Conservation (phyloP, 1,139 yeast genomes). For the Nakaseomyces bracarensis region DNA sequence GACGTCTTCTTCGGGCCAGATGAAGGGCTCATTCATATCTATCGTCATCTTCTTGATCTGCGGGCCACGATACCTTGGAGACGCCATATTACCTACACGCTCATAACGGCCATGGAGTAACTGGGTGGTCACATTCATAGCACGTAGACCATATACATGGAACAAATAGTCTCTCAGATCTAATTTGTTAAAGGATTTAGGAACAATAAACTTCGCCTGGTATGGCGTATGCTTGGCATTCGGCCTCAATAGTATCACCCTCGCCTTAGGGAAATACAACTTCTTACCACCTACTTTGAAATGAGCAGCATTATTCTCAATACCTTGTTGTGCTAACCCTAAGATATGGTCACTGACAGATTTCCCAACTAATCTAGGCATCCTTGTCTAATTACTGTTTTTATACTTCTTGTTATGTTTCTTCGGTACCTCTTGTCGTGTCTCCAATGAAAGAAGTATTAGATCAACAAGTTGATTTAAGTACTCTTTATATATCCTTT, state of each 20-base stretch:
- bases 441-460: no score
- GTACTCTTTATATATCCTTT: no score
- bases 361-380: constrained; percentile 9
- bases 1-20: constrained; percentile 74
- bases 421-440: no score
- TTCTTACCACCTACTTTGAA: constrained; percentile 68
- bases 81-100: constrained; percentile 46
- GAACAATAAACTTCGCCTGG: constrained; percentile 91
- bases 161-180: constrained; percentile 86
- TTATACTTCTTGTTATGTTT: background rate
- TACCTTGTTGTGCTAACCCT: constrained; percentile 43
- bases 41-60: constrained; percentile 92
- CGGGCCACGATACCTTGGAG: constrained; percentile 68
- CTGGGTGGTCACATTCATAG: constrained; percentile 79
- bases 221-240: constrained; percentile 92
- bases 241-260: constrained; percentile 71
- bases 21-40: constrained; percentile 85
- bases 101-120: constrained; percentile 65
- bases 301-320: constrained; percentile 64
- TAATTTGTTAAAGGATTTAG: constrained; percentile 80
- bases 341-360: constrained; percentile 29
- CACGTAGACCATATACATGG: constrained; percentile 81
- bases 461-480: no score
- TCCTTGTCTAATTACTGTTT: no score
- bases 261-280: constrained; percentile 75